Base-by-base conservation (phyloP, 257 asterid genomes). In the Salvia splendens region DNA sequence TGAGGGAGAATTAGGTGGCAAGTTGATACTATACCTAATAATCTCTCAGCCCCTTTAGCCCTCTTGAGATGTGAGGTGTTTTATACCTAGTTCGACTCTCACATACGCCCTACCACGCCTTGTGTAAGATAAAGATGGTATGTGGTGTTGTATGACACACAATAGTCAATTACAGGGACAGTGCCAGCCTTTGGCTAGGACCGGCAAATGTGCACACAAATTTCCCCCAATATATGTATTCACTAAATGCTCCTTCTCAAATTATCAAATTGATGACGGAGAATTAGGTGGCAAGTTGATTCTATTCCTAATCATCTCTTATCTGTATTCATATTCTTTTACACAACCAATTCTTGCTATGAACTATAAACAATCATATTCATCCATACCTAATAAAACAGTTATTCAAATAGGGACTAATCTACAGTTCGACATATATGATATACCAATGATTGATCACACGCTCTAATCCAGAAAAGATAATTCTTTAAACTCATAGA, bases 371-470 rank as follows among this genome's bases (percentile, higher is more conserved):
- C 53, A 68, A 68, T 64, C 62, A 56, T 68, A 53, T 49, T 9
- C 30, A 48, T 45, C 36, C 28, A 41, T 48, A 40, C 42, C 42
- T 47, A n/a, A 48, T 47, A 47, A 24, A 55, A 8, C 62, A 72
- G 58, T 64, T 47, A 38, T 38, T 20, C 68, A 45, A 76, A 64
- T 54, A 47, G 50, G 68, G 53, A 69, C 61, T 17, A 77, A 14
- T 49, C 41, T 12, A 54, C 17, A 61, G 46, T 41, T 60, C 35
- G 12, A 61, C 51, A 69, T 30, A 65, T 48, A 12, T 49, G 60
- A 67, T 42, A 42, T 14, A 6, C 56, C 56, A 51, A 51, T 15
- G 6, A 51, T 5, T 73, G 35, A 43, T 62, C 41, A 24, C 30
- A 24, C 30, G 1, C 30, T 24, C 30, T 24, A 24, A 24, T 24